Base-by-base conservation (phyloP, 345 rosid genomes). In the Nasturtium officinale region DNA sequence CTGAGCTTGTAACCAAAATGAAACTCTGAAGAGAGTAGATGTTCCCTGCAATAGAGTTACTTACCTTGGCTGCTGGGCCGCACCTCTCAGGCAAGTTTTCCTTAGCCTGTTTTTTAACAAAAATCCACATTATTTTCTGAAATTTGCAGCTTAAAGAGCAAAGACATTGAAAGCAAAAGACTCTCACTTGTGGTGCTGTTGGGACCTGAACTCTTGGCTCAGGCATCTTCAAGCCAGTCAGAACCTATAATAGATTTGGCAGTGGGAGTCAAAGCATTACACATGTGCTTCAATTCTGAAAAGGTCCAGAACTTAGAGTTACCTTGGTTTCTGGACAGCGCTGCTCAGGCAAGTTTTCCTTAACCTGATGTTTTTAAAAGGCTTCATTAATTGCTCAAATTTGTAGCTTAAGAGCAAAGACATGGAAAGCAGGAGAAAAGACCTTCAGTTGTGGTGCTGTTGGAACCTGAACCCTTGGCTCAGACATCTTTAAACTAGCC, bases 371-470 rank as follows among this genome's bases (percentile, higher is more conserved):
- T 17, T 42, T 25, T 5, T 6, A 2, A 46, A 58, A 47, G 23
- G 74, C 4, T 38, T 21, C 53, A 45, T 69, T 21, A 58, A 46
- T 56, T 57, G 46, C 62, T 16, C 42, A 40, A 69, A 29, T 5
- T 42, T 67, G 3, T 20, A 21, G 74, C 46, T 45, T 46, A 43
- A 55, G 54, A 18, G 43, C 7, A 18, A 17, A 57, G 13, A 40
- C 53, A 69, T 56, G 29, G 45, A 42, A 52, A 40, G 61, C 50
- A 48, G 29, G 10, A 56, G 63, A 25, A 20, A 71, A 38, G 9
- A 89, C 94, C 89, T 87, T 80, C 48, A 74, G 67, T 38, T 72
- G 59, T 75, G 77, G 65, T 70, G 75, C 54, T 65, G 61, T 50
- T 33, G 76, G 60, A 45, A 80, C 65, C 48, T 76, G 83, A 45